Percentiles rank a stretch among this genome's conserved stretches.
Conservation (phyloP, 805 yeast genomes). For the Zygoascus tannicola region DNA sequence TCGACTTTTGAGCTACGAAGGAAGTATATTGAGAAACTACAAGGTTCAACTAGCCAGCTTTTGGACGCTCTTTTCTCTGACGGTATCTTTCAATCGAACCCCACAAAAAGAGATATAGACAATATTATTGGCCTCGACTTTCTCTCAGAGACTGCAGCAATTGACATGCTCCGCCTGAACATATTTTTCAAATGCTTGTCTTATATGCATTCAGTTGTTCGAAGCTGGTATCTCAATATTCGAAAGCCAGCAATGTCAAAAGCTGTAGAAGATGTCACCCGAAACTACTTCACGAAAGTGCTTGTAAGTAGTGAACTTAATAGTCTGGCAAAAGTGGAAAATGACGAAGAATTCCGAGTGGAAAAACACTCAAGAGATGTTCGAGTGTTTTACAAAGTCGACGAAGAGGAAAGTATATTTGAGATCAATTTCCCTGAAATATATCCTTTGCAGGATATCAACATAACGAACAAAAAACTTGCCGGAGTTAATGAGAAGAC, state of each 20-base stretch:
- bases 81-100: slow-evolving; percentile 7
- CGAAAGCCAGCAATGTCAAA: slow-evolving; percentile 57
- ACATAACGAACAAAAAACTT: slow-evolving; percentile 66
- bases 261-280: slow-evolving; percentile 54
- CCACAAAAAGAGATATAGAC: slow-evolving; percentile 29
- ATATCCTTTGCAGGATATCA: slow-evolving; percentile 70
- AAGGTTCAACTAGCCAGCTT: slow-evolving; percentile 39
- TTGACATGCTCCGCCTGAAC: slow-evolving; percentile 25
- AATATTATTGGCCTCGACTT: slow-evolving; percentile 29
- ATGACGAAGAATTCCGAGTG: slow-evolving; percentile 26
- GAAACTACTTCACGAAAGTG: slow-evolving; percentile 51
- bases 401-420: slow-evolving; percentile 80
- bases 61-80: slow-evolving; percentile 36
- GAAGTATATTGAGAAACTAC: slow-evolving; percentile 50
- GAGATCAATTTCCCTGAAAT: slow-evolving; percentile 60
- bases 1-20: slow-evolving; percentile 57
- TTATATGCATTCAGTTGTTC: slow-evolving; percentile 47
- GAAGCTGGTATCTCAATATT: slow-evolving; percentile 50
- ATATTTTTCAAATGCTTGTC: slow-evolving; percentile 42
- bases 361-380: slow-evolving; percentile 42
- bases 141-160: background rate
- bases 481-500: slow-evolving; percentile 85
- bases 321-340: slow-evolving; percentile 50
- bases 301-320: slow-evolving; percentile 50
- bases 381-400: slow-evolving; percentile 64